Conservation (phyloP, 257 asterid genomes). For the Gardenia jasminoides region DNA sequence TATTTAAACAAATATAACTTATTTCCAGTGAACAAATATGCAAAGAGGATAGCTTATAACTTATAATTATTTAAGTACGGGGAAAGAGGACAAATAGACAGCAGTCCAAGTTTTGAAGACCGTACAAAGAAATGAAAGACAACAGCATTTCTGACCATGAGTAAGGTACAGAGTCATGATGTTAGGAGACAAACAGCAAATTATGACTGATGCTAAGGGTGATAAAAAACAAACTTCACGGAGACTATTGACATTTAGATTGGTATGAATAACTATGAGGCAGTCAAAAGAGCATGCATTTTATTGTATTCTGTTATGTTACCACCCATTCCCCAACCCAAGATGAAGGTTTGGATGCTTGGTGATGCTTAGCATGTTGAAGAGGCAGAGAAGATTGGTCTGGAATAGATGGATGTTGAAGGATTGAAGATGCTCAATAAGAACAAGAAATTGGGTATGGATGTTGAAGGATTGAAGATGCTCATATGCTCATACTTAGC, state of each 20-base stretch:
- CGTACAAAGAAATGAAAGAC: too few relatives aligned
- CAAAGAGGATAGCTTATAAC: too few relatives aligned
- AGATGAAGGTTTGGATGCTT: conserved; percentile 40
- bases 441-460: conserved; percentile 35
- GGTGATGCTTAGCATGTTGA: conserved; percentile 40
- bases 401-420: conserved; percentile 39
- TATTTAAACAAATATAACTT: too few relatives aligned
- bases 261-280: conserved; percentile 32
- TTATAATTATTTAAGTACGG: too few relatives aligned
- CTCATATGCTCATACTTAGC: too few relatives aligned
- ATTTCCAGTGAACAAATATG: too few relatives aligned
- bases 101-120: too few relatives aligned
- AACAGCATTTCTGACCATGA: too few relatives aligned
- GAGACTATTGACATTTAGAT: conserved; percentile 35
- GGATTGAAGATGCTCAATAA: conserved; percentile 36
- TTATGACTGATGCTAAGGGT: conserved; percentile 20
- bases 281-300: conserved; percentile 34
- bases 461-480: too few relatives aligned
- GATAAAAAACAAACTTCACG: conserved; percentile 23
- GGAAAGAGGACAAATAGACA: too few relatives aligned
- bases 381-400: conserved; percentile 33
- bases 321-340: conserved; percentile 39
- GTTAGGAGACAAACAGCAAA: conserved; percentile 27
- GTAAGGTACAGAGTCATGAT: conserved; percentile 39
- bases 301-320: conserved; percentile 35